phyloP scores from a whole-genome alignment of 768 basidiomycete genomes.

The Suillus weaverae region DNA sequence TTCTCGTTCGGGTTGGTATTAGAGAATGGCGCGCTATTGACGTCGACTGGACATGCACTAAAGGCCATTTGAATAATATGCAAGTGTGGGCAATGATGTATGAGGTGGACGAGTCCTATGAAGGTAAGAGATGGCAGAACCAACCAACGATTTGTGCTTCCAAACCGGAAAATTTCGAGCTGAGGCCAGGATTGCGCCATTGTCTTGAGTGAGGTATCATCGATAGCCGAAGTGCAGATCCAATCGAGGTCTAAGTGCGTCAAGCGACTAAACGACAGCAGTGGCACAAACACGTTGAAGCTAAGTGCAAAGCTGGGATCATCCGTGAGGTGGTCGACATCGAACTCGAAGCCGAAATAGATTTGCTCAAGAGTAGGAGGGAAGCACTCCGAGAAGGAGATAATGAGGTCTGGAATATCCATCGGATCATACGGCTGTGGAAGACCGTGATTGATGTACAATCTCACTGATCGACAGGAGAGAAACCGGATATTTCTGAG shows the following conservation, averaged over 20 bases:
- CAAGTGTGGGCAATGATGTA: background rate
- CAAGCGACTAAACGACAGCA: background rate
- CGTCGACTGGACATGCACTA: background rate
- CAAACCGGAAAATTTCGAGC: background rate
- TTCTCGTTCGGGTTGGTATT: background rate
- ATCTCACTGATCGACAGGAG: background rate
- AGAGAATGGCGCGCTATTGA: background rate
- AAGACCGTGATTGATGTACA: background rate
- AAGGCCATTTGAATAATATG: background rate
- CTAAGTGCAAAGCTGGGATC: background rate
- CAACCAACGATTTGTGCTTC: background rate
- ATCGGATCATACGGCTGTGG: background rate
- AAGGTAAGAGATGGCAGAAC: background rate
- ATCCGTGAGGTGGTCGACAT: background rate
- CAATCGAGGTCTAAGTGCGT: background rate
- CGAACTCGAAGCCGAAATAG: background rate
- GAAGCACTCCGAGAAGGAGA: background rate
- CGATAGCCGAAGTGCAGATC: background rate
- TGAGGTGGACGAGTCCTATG: background rate
- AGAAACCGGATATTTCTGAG: background rate
- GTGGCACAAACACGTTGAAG: background rate
- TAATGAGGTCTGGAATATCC: background rate
- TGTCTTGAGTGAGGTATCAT: background rate
- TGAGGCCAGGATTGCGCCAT: background rate
- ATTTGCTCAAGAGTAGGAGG: background rate